Conservation (phyloP, 1,284 basidiomycete genomes). For the Sporisorium iseilematis-ciliati region DNA sequence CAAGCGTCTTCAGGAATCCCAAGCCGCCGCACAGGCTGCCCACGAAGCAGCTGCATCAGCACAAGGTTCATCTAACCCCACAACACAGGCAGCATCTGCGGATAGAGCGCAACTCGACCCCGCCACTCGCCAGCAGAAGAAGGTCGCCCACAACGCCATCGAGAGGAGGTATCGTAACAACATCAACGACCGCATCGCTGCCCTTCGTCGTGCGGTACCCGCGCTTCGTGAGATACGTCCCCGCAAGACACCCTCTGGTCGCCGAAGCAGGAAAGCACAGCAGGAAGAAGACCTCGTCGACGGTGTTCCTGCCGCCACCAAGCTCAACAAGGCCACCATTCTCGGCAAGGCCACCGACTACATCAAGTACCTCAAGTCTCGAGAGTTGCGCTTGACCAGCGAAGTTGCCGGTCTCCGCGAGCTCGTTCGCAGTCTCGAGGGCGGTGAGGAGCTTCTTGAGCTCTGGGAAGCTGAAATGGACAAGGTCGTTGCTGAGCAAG, state of each 20-base stretch:
- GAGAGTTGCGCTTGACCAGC: constrained; percentile 60
- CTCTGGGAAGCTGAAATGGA: constrained; percentile 66
- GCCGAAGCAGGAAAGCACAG: constrained; percentile 55
- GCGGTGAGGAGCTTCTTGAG: constrained; percentile 66
- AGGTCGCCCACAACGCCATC: constrained; percentile 68
- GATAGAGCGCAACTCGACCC: constrained; percentile 37
- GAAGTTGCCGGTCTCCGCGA: constrained; percentile 63
- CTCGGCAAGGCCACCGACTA: constrained; percentile 68
- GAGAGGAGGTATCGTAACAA: constrained; percentile 68
- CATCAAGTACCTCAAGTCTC: constrained; percentile 66
- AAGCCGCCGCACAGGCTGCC: constrained; percentile 45
- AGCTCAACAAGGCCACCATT: constrained; percentile 69
- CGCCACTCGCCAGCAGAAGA: constrained; percentile 54
- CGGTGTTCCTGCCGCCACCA: constrained; percentile 67
- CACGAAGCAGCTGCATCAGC: constrained; percentile 12
- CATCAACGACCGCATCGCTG: constrained; percentile 68
- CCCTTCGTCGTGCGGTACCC: constrained; percentile 80
- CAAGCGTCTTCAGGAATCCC: constrained; percentile 40
- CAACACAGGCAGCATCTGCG: constrained; percentile 2
- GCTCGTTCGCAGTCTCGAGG: constrained; percentile 63
- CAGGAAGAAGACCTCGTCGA: constrained; percentile 65
- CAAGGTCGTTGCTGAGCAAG: constrained; percentile 50
- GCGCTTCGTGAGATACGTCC: constrained; percentile 74
- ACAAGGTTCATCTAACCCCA: background rate
- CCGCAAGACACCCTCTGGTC: constrained; percentile 54